These are phyloP conservation scores for Blepharisma stoltei DNA, from an alignment of 73 alveolate species.

Conservation along the genomic window DNA sequence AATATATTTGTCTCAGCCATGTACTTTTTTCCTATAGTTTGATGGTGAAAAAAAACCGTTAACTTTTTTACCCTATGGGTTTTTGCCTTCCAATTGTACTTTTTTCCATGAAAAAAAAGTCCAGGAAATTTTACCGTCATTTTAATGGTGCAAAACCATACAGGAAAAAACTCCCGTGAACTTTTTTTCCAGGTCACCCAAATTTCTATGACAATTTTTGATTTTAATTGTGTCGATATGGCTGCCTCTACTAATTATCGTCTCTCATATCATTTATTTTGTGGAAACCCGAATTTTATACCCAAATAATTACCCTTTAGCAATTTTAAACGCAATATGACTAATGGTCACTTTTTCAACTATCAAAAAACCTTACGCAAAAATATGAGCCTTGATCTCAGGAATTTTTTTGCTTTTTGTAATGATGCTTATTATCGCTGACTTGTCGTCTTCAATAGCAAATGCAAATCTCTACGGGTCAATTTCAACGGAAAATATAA, in stretches of 20 bases:
- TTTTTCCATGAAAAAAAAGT: too few species aligned
- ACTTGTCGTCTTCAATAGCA: not conserved
- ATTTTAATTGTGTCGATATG: not conserved
- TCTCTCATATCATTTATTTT: not conserved
- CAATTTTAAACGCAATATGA: not conserved
- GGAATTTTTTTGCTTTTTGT: not conserved
- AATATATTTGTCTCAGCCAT: too few species aligned
- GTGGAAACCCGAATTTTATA: not conserved
- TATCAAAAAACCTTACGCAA: not conserved
- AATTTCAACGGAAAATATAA: too few species aligned
- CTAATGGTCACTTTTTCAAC: not conserved
- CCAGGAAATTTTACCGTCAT: too few species aligned
- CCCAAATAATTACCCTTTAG: not conserved
- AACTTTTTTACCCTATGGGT: too few species aligned
- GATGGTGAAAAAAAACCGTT: too few species aligned
- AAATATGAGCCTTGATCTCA: not conserved
- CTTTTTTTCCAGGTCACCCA: too few species aligned
- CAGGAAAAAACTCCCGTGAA: too few species aligned
- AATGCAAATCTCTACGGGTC: not conserved
- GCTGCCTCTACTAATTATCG: not conserved
- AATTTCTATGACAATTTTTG: not conserved
- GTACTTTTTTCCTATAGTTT: too few species aligned
- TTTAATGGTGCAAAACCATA: too few species aligned
- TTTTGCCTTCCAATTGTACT: too few species aligned
- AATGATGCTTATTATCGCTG: not conserved